A percentile compares a stretch with the other conserved stretches of the same genome.
These are phyloP conservation scores for Penicillium sp. DNA, from an alignment of 2,329 filamentous ascomycete species.

Conservation along the genomic window DNA sequence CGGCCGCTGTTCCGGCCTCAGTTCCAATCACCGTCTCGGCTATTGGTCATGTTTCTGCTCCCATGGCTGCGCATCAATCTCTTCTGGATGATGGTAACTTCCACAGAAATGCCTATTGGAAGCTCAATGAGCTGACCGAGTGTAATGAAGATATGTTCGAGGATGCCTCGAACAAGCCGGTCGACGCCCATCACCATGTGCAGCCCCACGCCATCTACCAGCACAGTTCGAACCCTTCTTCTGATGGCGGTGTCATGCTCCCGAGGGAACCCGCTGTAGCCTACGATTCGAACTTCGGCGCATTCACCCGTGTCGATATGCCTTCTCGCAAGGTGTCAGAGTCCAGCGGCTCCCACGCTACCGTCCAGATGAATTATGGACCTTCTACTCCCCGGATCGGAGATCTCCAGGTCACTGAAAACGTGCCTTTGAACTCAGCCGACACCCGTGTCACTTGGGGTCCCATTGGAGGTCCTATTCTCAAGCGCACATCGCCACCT, in stretches of 20 bases:
- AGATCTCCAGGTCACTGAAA: not conserved
- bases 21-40: not conserved
- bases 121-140: not conserved
- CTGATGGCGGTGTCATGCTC: not conserved
- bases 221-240: not conserved
- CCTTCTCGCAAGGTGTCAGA: not conserved
- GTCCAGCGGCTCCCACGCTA: not conserved
- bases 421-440: not conserved
- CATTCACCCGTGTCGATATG: not conserved
- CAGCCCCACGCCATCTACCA: not conserved
- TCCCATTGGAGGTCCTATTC: constrained; percentile 1
- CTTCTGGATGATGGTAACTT: constrained; percentile 1
- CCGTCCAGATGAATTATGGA: not conserved
- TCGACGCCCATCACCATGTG: not conserved
- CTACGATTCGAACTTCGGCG: not conserved
- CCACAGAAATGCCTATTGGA: not conserved
- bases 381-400: not conserved
- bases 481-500: not conserved
- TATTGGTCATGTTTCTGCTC: not conserved
- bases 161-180: not conserved
- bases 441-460: constrained; percentile 1
- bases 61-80: not conserved
- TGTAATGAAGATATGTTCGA: not conserved
- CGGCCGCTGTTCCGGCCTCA: not conserved
- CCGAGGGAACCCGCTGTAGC: constrained; percentile 14